A percentile compares a stretch with the other conserved stretches of the same genome.
These are phyloP conservation scores for Galerina sulciceps DNA, from an alignment of 768 basidiomycete genomes.

Conservation along the genomic window DNA sequence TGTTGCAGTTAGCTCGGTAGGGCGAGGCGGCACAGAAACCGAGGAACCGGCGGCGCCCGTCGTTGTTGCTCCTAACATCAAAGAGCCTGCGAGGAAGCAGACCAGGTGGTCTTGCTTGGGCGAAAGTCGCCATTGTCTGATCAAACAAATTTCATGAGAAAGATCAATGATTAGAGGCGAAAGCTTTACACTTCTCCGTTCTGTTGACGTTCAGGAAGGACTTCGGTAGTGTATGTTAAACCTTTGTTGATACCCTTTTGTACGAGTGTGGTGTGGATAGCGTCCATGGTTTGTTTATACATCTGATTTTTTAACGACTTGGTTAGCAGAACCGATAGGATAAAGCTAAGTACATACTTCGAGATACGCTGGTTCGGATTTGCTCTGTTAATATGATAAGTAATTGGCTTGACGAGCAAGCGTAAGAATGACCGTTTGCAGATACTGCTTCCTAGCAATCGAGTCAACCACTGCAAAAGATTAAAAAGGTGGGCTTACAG, in stretches of 20 bases:
- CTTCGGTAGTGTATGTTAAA: conserved; percentile 81
- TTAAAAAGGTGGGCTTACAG: conserved; percentile 50
- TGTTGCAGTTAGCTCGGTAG: conserved; percentile 56
- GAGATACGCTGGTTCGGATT: conserved; percentile 77
- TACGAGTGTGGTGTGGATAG: conserved; percentile 76
- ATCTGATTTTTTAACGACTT: conserved; percentile 51
- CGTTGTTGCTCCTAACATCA: conserved; percentile 86
- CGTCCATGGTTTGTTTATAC: conserved; percentile 85
- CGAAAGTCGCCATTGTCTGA: conserved; percentile 67
- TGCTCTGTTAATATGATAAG: conserved; percentile 48
- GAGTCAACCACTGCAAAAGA: background rate
- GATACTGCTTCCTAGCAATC: conserved; percentile 67
- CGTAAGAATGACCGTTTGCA: conserved; percentile 67
- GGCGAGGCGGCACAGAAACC: conserved; percentile 70
- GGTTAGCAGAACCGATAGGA: background rate
- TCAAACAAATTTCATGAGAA: background rate
- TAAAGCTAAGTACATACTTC: conserved; percentile 45
- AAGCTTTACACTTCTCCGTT: conserved; percentile 38
- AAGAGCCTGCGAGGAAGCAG: conserved; percentile 91
- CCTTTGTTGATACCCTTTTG: conserved; percentile 59
- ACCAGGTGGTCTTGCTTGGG: conserved; percentile 97
- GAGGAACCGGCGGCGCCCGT: conserved; percentile 50
- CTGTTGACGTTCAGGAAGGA: conserved; percentile 56
- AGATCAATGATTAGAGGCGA: background rate
- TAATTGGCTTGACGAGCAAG: background rate